Evolutionary conservation across 2,329 filamentous ascomycete species (phyloP), one percentile per base, ranked within the genome.

Genomic region (Knufia fluminis): DNA sequence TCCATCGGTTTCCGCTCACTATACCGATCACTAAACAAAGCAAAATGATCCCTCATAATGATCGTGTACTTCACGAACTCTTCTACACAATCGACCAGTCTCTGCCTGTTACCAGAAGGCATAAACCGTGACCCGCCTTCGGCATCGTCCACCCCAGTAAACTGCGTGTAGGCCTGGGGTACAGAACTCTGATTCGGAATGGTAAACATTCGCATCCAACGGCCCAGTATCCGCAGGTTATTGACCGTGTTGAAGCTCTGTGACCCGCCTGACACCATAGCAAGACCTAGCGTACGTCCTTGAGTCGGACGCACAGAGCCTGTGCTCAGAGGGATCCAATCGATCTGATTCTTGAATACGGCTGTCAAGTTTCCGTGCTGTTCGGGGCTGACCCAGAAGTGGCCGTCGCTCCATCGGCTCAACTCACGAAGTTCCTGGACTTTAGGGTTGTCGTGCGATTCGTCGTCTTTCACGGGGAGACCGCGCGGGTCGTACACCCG

Each of bases 171-270:
- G 0, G 80, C 82, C 60, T 69, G 75, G 0, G 81, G 81, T 1
- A 85, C 71, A 0, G 76, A 80, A 20, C 73, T 78, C 61, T 85
- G 81, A 59, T 85, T 85, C 0, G 79, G 78, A 22, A 83, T 82
- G 1, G 73, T 68, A 54, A 82, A 83, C 79, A 83, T 83, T 35
- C 79, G 73, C 80, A 83, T 83, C 81, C 80, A 85, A 0, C 81
- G 72, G 0, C 81, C 81, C 0, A 85, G 69, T 9, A 84, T 73
- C 0, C 80, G 72, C n/a, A 85, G 66, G 1, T 74, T 74, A 58
- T 84, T 85, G 7, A 84, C 78, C 0, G 79, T 75, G 56, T 85
- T 85, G 67, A 85, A 85, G 0, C 74, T 79, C 60, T 84, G 81
- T 0, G 76, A 80, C 0, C 80, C 81, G 14, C 81, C 80, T 46